A percentile compares a stretch with the other conserved stretches of the same genome.
These are phyloP conservation scores for Flaveria ramosissima DNA, from an alignment of 129 eudicot species.

Conservation along the genomic window DNA sequence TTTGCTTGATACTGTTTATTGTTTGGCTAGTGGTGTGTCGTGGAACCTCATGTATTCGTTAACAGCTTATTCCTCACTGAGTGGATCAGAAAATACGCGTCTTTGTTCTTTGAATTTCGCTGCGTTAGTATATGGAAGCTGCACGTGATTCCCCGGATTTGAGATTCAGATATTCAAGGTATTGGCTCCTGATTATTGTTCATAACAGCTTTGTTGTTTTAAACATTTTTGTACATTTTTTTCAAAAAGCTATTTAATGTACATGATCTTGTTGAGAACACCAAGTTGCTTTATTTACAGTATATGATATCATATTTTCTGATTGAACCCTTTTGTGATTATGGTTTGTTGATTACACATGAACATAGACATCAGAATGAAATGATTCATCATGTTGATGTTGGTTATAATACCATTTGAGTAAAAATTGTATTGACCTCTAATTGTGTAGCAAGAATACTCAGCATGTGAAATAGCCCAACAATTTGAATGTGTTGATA, in stretches of 20 bases:
- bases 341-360: background rate
- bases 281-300: slow-evolving; percentile 11
- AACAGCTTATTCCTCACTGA: slow-evolving; percentile 15
- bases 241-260: slow-evolving; percentile 30
- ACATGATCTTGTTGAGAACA: slow-evolving; percentile 34
- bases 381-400: background rate
- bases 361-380: background rate
- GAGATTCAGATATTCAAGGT: slow-evolving; percentile 29
- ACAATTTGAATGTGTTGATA: background rate
- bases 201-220: slow-evolving; percentile 38
- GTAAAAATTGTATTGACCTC: background rate
- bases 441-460: background rate
- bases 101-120: slow-evolving; percentile 24
- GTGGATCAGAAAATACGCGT: slow-evolving; percentile 14
- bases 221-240: slow-evolving; percentile 40
- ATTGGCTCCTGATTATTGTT: slow-evolving; percentile 30
- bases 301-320: background rate
- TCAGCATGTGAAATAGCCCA: background rate
- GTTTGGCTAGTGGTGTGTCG: slow-evolving; percentile 74
- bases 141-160: slow-evolving; percentile 33
- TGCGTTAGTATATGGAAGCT: slow-evolving; percentile 40
- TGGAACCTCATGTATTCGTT: slow-evolving; percentile 58
- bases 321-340: background rate
- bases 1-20: slow-evolving; percentile 56
- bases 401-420: too few relatives aligned